Base-by-base conservation (phyloP, 2,329 filamentous ascomycete genomes). In the Didymellaceae sp. region DNA sequence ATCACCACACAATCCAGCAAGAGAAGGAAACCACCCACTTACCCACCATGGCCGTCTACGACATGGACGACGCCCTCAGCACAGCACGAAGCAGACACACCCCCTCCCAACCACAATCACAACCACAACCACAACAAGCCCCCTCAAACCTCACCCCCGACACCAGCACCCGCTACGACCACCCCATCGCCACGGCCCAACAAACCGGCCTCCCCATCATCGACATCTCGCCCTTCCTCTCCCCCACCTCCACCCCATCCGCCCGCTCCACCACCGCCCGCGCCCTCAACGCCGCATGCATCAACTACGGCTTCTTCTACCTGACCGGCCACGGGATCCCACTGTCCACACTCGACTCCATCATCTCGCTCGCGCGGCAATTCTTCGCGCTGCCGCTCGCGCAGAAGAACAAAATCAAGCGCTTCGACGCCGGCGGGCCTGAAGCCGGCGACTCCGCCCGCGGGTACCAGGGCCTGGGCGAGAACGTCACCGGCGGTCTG, bases 261-360 rank as follows among this genome's bases (percentile, higher is more conserved):
- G 34, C 20, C 20, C 61, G 63, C 43, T 22, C 58, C 21, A 54
- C 62, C 37, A 71, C 64, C 9, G 63, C 72, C 2, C 43, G 55
- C 6, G 66, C 72, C 24, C 68, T 75, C 31, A 65, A 70, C 41
- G 32, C 52, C 17, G 75, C 75, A 4, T 77, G 74, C 58, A 55
- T 57, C 13, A 58, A 67, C 34, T 74, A 73, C 43, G 75, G 75
- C 45, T 77, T 77, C 63, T 75, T 78, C 60, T 76, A 77, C 54
- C 69, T 77, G 2, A 73, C 63, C 25, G 71, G 71, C 5, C 75
- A 77, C 55, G 75, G 73, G 10, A 74, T 77, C 16, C 67, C 74
- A 0, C 11, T 28, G 0, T 11, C 58, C 1, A 63, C 43, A 5
- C 61, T 72, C 5, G 57, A 68, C 16, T 20, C 59, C 7, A 46